A percentile compares a stretch with the other conserved stretches of the same genome.
Evolutionary conservation across 2,329 filamentous ascomycete species (phyloP).

Genomic region (Raffaelea ambrosiae): DNA sequence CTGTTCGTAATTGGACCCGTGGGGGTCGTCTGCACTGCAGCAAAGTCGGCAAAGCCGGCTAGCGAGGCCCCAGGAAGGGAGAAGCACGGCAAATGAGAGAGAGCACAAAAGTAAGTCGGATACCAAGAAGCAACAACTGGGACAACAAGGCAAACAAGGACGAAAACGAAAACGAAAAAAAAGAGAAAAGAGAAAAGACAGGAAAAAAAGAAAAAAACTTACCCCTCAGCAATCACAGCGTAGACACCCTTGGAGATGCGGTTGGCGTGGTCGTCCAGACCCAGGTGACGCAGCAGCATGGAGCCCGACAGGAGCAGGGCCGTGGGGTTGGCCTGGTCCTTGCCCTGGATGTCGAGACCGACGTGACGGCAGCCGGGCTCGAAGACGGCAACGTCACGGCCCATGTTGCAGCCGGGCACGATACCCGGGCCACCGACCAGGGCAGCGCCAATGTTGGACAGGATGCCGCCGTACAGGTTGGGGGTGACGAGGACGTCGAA

Average conservation of each 20-base stretch:
- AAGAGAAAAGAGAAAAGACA: neutral
- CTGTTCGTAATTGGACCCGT: too few species aligned
- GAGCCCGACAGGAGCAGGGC: conserved; percentile 89
- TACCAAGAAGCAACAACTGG: neutral
- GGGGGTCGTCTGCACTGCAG: too few species aligned
- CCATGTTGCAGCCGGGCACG: conserved; percentile 99
- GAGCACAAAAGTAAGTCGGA: too few species aligned
- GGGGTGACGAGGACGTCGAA: conserved; percentile 99
- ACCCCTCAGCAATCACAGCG: conserved; percentile 80
- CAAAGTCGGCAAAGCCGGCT: too few species aligned
- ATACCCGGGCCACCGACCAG: conserved; percentile 95
- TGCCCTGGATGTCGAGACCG: conserved; percentile 98
- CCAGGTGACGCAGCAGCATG: conserved; percentile 96
- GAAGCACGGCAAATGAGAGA: too few species aligned
- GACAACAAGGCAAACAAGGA: neutral
- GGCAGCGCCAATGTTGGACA: conserved; percentile 97
- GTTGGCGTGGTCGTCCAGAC: conserved; percentile 96
- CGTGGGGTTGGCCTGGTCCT: conserved; percentile 97
- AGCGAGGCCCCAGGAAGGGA: too few species aligned
- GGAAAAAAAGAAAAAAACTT: conserved; percentile 28
- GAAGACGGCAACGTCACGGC: conserved; percentile 94
- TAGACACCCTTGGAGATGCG: conserved; percentile 84
- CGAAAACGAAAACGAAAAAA: neutral
- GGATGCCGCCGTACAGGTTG: conserved; percentile 96
- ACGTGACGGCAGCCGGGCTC: conserved; percentile 99